These are phyloP conservation scores for Cyberlindnera lachancei DNA, from an alignment of 805 yeast species.

Conservation along the genomic window DNA sequence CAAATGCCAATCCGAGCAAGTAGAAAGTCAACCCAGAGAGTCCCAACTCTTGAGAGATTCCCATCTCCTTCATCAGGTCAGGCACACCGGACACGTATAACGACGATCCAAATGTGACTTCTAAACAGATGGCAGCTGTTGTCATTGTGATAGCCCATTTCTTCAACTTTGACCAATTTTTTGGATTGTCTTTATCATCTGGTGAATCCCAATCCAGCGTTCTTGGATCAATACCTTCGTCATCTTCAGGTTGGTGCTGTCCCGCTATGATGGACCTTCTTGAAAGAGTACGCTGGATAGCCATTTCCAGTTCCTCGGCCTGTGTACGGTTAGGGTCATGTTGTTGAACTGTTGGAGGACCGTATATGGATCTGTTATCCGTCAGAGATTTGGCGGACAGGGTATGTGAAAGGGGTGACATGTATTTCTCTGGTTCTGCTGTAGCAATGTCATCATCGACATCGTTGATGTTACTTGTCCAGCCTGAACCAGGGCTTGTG, in stretches of 20 bases:
- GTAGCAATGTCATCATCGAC: no score
- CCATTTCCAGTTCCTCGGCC: slow-evolving; percentile 18
- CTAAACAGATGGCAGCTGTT: slow-evolving; percentile 57
- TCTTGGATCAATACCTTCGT: slow-evolving; percentile 29
- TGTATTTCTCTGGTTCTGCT: no score
- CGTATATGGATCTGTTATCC: slow-evolving; percentile 11
- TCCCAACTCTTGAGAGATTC: slow-evolving; percentile 52
- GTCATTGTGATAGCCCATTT: slow-evolving; percentile 62
- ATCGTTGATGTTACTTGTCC: no score
- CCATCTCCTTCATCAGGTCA: slow-evolving; percentile 40
- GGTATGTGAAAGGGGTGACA: slow-evolving; percentile 4
- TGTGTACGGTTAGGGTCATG: slow-evolving; percentile 4
- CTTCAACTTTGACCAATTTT: slow-evolving; percentile 57
- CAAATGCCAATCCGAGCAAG: slow-evolving; percentile 61
- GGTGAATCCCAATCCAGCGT: slow-evolving; percentile 54
- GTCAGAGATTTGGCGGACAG: slow-evolving; percentile 14
- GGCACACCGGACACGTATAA: slow-evolving; percentile 60
- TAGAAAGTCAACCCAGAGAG: slow-evolving; percentile 66
- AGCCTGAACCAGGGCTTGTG: no score
- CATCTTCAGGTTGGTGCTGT: slow-evolving; percentile 5
- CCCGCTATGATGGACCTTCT: slow-evolving; percentile 17
- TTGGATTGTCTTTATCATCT: slow-evolving; percentile 56
- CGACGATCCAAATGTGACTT: slow-evolving; percentile 70
- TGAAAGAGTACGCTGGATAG: slow-evolving; percentile 19
- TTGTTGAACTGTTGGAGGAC: slow-evolving; percentile 14